Base-by-base conservation (phyloP, 805 yeast genomes). In the Priceomyces haplophilus region DNA sequence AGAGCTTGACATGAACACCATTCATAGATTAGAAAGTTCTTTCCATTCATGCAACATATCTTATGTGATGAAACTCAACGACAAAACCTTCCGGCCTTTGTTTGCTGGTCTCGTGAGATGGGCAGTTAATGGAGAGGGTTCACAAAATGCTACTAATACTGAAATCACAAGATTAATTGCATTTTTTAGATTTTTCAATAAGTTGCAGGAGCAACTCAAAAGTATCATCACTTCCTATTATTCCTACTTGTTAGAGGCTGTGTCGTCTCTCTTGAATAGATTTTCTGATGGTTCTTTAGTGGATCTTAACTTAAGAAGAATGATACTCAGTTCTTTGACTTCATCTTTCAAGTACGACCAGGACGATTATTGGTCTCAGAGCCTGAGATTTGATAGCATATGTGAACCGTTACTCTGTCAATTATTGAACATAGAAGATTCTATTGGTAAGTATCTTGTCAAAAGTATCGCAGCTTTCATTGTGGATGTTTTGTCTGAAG, bases 331-430 rank as follows among this genome's bases (percentile, higher is more conserved):
- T 49, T 82, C 96, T 0, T 67, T 93, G 49, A 78, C 83, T 0
- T 75, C 88, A 1, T 85, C 97, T 1, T 89, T 93, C 71, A 86
- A 83, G 55, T 84, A 82, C 56, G 97, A 91, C 58, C 87, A 83
- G 57, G 96, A 86, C 54, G 99, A 93, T 56, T 93, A 87, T 68
- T 93, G 99, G 99, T 83, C 85, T 45, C 80, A 88, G 35, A 84
- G 83, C 40, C 79, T 88, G 19, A 79, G 99, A 59, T 93, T 88
- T 59, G 95, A 85, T 31, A 65, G 79, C 40, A 75, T 89, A 19
- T 75, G 83, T 12, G 73, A 64, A 30, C 76, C 85, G 3, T 72
- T 93, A 48, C 67, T 85, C 45, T 66, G 65, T 18, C 97, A 89
- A 68, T 69, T 90, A 49, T 55, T 66, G 5, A 78, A 75, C 53